Percentiles rank a stretch among this genome's conserved stretches.
These are phyloP conservation scores for Paraphoma sp. DNA, from an alignment of 2,329 filamentous ascomycete species.

Conservation along the genomic window DNA sequence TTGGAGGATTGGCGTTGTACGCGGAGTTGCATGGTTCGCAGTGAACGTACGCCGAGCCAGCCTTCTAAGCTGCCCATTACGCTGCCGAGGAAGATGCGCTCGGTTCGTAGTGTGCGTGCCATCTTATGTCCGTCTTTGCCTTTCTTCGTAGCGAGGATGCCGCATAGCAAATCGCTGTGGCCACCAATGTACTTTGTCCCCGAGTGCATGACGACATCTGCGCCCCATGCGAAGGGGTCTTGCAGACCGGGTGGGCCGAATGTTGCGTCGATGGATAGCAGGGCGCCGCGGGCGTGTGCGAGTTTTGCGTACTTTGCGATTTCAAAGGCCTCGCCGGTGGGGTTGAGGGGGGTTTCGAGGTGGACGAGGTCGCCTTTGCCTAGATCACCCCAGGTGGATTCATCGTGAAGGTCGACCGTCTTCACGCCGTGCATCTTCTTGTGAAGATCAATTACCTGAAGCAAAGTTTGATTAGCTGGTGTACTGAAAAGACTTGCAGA, in stretches of 20 bases:
- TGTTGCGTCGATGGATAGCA: constrained; percentile 85
- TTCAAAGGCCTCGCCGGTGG: constrained; percentile 79
- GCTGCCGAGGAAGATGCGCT: constrained; percentile 78
- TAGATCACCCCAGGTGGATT: constrained; percentile 68
- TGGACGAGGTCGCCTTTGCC: constrained; percentile 83
- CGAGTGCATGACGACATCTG: constrained; percentile 88
- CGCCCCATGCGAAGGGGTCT: constrained; percentile 82
- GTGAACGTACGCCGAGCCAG: constrained; percentile 86
- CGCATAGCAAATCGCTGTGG: constrained; percentile 91
- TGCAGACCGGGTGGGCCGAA: constrained; percentile 90
- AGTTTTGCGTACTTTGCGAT: constrained; percentile 74
- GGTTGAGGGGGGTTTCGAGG: constrained; percentile 93
- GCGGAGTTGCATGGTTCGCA: constrained; percentile 85
- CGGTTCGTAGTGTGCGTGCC: constrained; percentile 63
- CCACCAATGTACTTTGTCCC: constrained; percentile 97
- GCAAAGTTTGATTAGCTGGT: no score
- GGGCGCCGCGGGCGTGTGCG: constrained; percentile 75
- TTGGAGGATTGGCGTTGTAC: constrained; percentile 78
- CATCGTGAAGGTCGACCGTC: constrained; percentile 67
- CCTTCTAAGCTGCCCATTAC: constrained; percentile 91
- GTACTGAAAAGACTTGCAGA: background rate
- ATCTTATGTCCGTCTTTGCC: constrained; percentile 26
- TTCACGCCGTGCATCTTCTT: constrained; percentile 76
- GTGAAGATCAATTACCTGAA: constrained; percentile 69
- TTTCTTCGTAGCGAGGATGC: constrained; percentile 72